phyloP scores from a whole-genome alignment of 1,284 basidiomycete species.

The Ustilago curta region DNA sequence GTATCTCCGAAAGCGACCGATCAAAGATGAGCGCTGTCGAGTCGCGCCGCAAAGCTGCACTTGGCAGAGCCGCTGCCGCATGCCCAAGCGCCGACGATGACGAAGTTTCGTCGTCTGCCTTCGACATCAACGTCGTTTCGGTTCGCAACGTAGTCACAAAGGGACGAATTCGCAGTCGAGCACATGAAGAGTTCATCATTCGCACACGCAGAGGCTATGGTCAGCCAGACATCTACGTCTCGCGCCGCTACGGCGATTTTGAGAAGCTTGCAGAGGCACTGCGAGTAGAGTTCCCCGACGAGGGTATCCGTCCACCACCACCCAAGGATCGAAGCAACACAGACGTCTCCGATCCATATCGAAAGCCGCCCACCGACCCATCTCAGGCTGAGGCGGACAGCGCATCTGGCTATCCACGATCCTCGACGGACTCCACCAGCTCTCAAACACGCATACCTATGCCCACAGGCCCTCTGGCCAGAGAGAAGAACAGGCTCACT shows the following conservation, averaged over 20 bases:
- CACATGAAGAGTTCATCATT: slow-evolving; percentile 83
- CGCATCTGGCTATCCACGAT: slow-evolving; percentile 12
- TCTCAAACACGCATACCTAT: slow-evolving; percentile 31
- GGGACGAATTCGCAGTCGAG: slow-evolving; percentile 56
- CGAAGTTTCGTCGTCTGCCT: slow-evolving; percentile 15
- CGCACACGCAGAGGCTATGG: slow-evolving; percentile 78
- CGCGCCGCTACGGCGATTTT: slow-evolving; percentile 94
- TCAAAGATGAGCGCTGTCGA: slow-evolving; percentile 55
- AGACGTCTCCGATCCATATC: slow-evolving; percentile 46
- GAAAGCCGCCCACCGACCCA: slow-evolving; percentile 13
- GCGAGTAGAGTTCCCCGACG: slow-evolving; percentile 57
- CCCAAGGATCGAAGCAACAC: slow-evolving; percentile 59
- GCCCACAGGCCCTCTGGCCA: slow-evolving; percentile 65
- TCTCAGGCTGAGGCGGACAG: slow-evolving; percentile 14
- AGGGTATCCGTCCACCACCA: slow-evolving; percentile 56
- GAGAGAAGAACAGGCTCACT: slow-evolving; percentile 93
- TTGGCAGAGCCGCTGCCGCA: slow-evolving; percentile 33
- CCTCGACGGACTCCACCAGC: slow-evolving; percentile 28
- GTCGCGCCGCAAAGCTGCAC: slow-evolving; percentile 49
- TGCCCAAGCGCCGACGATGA: slow-evolving; percentile 6
- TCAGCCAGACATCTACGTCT: slow-evolving; percentile 84
- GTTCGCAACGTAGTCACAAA: slow-evolving; percentile 60
- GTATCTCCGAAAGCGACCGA: slow-evolving; percentile 60
- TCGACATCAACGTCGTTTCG: slow-evolving; percentile 65
- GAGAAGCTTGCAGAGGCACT: slow-evolving; percentile 70